phyloP scores from a whole-genome alignment of 306 rosid genomes.

The Dryas drummondii region DNA sequence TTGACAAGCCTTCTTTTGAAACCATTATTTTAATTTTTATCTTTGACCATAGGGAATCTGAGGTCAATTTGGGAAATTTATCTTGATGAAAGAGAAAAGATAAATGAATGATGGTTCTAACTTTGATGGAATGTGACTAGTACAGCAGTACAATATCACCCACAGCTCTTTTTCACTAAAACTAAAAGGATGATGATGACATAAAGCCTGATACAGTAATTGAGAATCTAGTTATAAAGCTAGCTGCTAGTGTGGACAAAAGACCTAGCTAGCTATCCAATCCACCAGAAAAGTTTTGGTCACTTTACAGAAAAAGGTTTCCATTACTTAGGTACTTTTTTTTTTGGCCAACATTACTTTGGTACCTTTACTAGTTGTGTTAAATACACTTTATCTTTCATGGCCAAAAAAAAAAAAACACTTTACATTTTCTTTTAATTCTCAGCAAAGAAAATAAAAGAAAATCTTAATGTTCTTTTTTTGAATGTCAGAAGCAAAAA shows the following conservation, averaged over 20 bases:
- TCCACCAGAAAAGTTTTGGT: conserved; percentile 10
- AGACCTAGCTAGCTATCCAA: neutral
- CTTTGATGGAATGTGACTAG: conserved; percentile 18
- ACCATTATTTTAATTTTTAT: no score
- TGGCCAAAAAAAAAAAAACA: no score
- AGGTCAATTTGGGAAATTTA: conserved; percentile 6
- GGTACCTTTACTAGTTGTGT: neutral
- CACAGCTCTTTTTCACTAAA: conserved; percentile 20
- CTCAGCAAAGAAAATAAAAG: neutral
- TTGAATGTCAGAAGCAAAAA: neutral
- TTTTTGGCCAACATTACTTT: neutral
- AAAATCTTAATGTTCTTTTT: neutral
- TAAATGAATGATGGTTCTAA: conserved; percentile 21
- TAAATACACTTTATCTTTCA: neutral
- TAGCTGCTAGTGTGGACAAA: neutral
- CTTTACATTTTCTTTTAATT: neutral
- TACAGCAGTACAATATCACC: conserved; percentile 9
- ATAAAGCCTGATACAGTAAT: conserved; percentile 25
- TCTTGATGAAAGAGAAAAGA: conserved; percentile 5
- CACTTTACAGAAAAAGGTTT: conserved; percentile 3
- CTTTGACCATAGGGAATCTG: neutral
- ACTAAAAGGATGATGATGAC: conserved; percentile 22
- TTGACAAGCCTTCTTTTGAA: no score
- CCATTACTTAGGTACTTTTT: neutral
- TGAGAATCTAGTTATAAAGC: conserved; percentile 31